A percentile compares a stretch with the other conserved stretches of the same genome.
These are phyloP conservation scores for Periconia macrospinosa DNA, from an alignment of 2,329 filamentous ascomycete genomes.

Conservation along the genomic window DNA sequence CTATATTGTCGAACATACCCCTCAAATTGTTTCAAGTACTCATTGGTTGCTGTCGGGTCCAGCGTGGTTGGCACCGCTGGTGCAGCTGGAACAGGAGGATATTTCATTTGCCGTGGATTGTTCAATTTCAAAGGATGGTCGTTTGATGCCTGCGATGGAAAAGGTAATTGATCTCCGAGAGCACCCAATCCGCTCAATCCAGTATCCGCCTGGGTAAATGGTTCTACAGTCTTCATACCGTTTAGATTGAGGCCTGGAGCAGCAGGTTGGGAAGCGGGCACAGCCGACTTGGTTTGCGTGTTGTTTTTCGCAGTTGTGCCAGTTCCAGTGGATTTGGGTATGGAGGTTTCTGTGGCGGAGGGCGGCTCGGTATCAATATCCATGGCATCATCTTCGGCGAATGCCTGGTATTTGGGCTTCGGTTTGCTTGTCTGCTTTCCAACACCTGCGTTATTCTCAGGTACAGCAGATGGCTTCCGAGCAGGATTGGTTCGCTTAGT, in stretches of 20 bases:
- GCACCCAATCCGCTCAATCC: constrained; percentile 59
- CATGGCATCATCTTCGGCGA: constrained; percentile 48
- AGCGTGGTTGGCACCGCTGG: constrained; percentile 50
- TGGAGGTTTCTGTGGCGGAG: constrained; percentile 13
- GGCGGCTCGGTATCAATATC: constrained; percentile 49
- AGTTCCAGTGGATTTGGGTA: constrained; percentile 7
- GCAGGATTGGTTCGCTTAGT: constrained; percentile 29
- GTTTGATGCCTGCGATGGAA: constrained; percentile 57
- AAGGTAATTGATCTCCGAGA: constrained; percentile 59
- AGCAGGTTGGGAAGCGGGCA: constrained; percentile 14
- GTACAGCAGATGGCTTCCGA: constrained; percentile 35
- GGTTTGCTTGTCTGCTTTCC: constrained; percentile 30
- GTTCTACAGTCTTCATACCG: constrained; percentile 53
- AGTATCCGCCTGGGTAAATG: constrained; percentile 50
- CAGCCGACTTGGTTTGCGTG: constrained; percentile 16
- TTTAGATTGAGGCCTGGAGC: constrained; percentile 46
- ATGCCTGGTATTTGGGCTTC: constrained; percentile 34
- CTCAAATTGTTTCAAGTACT: constrained; percentile 57
- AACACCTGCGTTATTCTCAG: constrained; percentile 24
- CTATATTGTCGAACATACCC: constrained; percentile 61
- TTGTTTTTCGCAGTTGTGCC: constrained; percentile 18
- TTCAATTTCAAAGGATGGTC: constrained; percentile 45
- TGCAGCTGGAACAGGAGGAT: constrained; percentile 56
- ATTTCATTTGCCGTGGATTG: constrained; percentile 46
- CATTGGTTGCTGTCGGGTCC: constrained; percentile 51